phyloP scores from a whole-genome alignment of 208 protist genomes.

The Phytomonas sp. region DNA sequence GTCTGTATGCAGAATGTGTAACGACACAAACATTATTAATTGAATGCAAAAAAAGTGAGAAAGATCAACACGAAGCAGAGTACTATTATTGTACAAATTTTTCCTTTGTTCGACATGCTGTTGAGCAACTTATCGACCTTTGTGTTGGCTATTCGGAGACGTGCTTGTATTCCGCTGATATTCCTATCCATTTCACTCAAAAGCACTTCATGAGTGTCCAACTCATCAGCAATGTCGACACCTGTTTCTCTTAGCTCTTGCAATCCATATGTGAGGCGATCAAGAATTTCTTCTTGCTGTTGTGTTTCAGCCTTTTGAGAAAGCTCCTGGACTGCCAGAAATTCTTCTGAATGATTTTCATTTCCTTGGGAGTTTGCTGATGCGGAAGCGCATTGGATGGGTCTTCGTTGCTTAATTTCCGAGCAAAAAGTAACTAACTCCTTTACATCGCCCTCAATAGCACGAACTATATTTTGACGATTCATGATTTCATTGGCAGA shows the following conservation, averaged over 20 bases:
- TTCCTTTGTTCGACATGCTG: slow-evolving; percentile 73
- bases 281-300: slow-evolving; percentile 68
- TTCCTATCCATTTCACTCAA: slow-evolving; percentile 55
- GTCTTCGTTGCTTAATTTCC: slow-evolving; percentile 13
- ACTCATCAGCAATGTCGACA: slow-evolving; percentile 69
- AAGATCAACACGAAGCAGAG: slow-evolving; percentile 47
- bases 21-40: not conserved
- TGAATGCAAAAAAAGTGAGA: slow-evolving; percentile 33
- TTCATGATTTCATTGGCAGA: slow-evolving; percentile 80
- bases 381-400: slow-evolving; percentile 4
- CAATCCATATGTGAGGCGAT: slow-evolving; percentile 66
- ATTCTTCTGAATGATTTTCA: slow-evolving; percentile 23
- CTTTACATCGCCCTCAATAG: slow-evolving; percentile 38
- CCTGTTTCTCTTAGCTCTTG: slow-evolving; percentile 72
- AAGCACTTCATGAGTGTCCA: slow-evolving; percentile 56
- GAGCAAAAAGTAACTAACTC: slow-evolving; percentile 32
- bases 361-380: not conserved
- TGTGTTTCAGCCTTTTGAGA: slow-evolving; percentile 49
- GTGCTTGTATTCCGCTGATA: slow-evolving; percentile 54
- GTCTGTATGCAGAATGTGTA: not conserved
- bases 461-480: slow-evolving; percentile 56
- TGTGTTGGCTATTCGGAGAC: slow-evolving; percentile 55
- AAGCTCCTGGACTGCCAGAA: slow-evolving; percentile 45
- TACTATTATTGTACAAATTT: slow-evolving; percentile 66
- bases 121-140: slow-evolving; percentile 81